phyloP scores from a whole-genome alignment of 2,329 filamentous ascomycete genomes.

The Huntiella savannae region DNA sequence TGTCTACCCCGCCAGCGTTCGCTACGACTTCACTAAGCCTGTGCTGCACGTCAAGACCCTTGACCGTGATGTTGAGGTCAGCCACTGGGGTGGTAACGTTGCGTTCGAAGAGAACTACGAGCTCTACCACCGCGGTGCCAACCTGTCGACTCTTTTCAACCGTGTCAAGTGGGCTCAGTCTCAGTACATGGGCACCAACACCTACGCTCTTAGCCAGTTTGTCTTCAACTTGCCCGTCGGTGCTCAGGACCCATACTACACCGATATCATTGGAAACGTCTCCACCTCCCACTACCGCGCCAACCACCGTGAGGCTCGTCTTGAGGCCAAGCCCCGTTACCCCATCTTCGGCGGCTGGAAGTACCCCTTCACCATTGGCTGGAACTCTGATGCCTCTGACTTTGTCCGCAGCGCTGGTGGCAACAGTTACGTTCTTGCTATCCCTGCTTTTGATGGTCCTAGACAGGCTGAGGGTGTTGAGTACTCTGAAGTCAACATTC shows the following conservation, averaged over 20 bases:
- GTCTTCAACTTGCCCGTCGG: constrained; percentile 62
- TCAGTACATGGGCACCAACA: constrained; percentile 58
- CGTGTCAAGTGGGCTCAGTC: constrained; percentile 57
- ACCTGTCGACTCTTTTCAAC: constrained; percentile 52
- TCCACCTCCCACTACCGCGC: constrained; percentile 78
- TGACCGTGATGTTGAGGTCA: constrained; percentile 85
- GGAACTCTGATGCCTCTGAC: constrained; percentile 69
- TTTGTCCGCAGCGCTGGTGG: constrained; percentile 50
- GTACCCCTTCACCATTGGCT: constrained; percentile 90
- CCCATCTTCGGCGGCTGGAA: constrained; percentile 97
- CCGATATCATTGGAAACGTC: constrained; percentile 90
- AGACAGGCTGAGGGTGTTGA: constrained; percentile 70
- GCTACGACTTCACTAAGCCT: constrained; percentile 92
- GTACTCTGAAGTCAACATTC: constrained; percentile 63
- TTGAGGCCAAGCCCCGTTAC: constrained; percentile 86
- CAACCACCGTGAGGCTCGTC: constrained; percentile 55
- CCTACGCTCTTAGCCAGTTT: constrained; percentile 63
- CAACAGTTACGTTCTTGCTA: constrained; percentile 66
- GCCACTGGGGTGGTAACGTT: constrained; percentile 94
- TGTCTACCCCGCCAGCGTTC: constrained; percentile 51
- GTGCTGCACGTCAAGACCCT: constrained; percentile 60
- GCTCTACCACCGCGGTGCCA: constrained; percentile 70
- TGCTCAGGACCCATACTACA: constrained; percentile 79
- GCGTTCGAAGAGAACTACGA: constrained; percentile 90
- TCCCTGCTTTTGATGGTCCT: constrained; percentile 85